phyloP scores from a whole-genome alignment of 768 basidiomycete genomes.

The Boletus rubropictus region DNA sequence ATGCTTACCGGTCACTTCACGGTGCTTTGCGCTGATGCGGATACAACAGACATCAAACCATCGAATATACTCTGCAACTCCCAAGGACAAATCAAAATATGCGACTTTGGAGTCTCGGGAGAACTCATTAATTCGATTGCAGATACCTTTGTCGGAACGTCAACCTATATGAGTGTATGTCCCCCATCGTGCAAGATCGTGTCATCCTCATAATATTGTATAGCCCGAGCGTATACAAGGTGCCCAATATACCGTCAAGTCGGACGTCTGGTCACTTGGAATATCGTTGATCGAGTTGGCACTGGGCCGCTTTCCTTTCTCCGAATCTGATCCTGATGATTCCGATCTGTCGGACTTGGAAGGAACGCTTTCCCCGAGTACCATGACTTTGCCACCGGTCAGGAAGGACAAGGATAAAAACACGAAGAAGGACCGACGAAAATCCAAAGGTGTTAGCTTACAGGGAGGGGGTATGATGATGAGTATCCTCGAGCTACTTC shows the following conservation, averaged over 20 bases:
- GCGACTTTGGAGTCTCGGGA: conserved; percentile 98
- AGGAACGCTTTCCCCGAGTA: conserved; percentile 70
- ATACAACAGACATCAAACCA: conserved; percentile 86
- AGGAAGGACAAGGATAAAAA: conserved; percentile 39
- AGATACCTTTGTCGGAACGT: conserved; percentile 98
- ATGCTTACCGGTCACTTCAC: conserved; percentile 25
- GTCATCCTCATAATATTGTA: conserved; percentile 13
- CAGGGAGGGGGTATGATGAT: conserved; percentile 97
- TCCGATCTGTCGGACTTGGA: conserved; percentile 75
- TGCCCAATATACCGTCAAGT: conserved; percentile 96
- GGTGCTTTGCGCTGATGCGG: conserved; percentile 14
- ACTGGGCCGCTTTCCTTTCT: conserved; percentile 94
- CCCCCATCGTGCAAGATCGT: conserved; percentile 5
- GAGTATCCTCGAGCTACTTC: conserved; percentile 93
- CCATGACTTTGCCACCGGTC: conserved; percentile 39
- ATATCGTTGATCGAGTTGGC: conserved; percentile 97
- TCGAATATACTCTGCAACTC: conserved; percentile 97
- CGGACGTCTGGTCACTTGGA: conserved; percentile 98
- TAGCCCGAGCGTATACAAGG: conserved; percentile 99
- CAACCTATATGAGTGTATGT: conserved; percentile 98
- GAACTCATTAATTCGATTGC: conserved; percentile 99
- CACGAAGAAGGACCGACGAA: conserved; percentile 72
- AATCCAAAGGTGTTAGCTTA: conserved; percentile 87
- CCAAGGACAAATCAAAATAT: conserved; percentile 94
- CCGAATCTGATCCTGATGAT: conserved; percentile 71